These are phyloP conservation scores for Ophiosphaerella korrae DNA, from an alignment of 2,329 filamentous ascomycete genomes.

Conservation along the genomic window DNA sequence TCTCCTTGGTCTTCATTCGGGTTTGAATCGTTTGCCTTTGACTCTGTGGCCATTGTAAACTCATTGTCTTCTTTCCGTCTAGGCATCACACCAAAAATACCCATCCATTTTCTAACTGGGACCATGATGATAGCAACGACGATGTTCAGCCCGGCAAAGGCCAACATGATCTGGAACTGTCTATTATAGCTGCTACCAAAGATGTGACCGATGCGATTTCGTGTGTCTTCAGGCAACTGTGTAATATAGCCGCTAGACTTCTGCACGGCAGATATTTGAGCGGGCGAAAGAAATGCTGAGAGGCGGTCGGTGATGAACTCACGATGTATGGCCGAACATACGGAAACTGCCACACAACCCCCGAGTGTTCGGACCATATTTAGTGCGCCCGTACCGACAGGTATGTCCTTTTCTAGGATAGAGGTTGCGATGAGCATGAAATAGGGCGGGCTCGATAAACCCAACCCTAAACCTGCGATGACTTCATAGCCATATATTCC, in stretches of 20 bases:
- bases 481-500: conserved; percentile 37
- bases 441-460: conserved; percentile 32
- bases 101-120: conserved; percentile 26
- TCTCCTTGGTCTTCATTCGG: neutral
- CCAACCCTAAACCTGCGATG: conserved; percentile 34
- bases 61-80: conserved; percentile 31
- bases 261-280: conserved; percentile 27
- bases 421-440: conserved; percentile 33
- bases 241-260: conserved; percentile 20
- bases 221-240: conserved; percentile 19
- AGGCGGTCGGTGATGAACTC: conserved; percentile 20
- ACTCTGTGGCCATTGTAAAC: conserved; percentile 19
- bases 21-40: conserved; percentile 1
- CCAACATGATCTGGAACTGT: conserved; percentile 38
- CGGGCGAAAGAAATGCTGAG: conserved; percentile 21
- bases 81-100: conserved; percentile 27
- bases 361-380: conserved; percentile 42
- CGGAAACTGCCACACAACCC: conserved; percentile 38
- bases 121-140: conserved; percentile 25
- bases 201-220: conserved; percentile 22
- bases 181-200: conserved; percentile 40
- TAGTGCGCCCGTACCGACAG: conserved; percentile 36
- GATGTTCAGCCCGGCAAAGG: conserved; percentile 31
- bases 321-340: conserved; percentile 38
- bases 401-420: conserved; percentile 29